Base-by-base conservation (phyloP, 768 basidiomycete species). In the Amanita rimosa region DNA sequence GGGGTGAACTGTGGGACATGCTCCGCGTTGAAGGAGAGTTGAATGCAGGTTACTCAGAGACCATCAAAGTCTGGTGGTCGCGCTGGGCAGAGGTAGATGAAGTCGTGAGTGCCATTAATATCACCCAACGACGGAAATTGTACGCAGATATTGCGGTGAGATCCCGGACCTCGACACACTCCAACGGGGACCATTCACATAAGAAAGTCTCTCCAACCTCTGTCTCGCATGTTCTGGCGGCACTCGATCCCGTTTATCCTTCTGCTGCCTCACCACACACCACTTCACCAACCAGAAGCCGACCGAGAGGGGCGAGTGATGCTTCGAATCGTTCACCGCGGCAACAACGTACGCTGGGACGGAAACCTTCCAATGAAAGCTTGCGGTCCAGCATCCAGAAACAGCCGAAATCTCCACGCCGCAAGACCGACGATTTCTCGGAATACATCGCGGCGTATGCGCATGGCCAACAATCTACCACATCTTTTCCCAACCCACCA, bases 1-100 rank as follows among this genome's bases (percentile, higher is more conserved):
- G 88, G 88, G 73, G 70, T 1, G 81, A 79, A n/a, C 64, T 91
- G n/a, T 91, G 88, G 88, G 84, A 89, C 52, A 85, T 83, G 59
- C 64, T 85, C n/a, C 67, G 74, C 8, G 78, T 83, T 3, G 84
- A 85, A 16, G 81, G 80, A 1, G 81, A 84, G 65, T 62, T 74
- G 66, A 81, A 81, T 52, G 79, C 74, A 0, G 81, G 79, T 6
- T 72, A 73, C 4, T 73, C 71, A 7, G 87, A 89, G 67, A 90
- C 88, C 17, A 58, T 80, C 22, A 69, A 69, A 0, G 83, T 88
- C 8, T 91, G 88, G 87, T 68, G 71, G 58, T 67, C 68, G 34
- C 67, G 88, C 13, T 90, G 79, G 78, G 67, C 60, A 10, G 83
- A 85, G 35, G 81, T 86, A 34, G 81, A 81, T 53, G 69, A 63